Conservation (phyloP, 306 rosid genomes). For the Dicorynia guianensis region DNA sequence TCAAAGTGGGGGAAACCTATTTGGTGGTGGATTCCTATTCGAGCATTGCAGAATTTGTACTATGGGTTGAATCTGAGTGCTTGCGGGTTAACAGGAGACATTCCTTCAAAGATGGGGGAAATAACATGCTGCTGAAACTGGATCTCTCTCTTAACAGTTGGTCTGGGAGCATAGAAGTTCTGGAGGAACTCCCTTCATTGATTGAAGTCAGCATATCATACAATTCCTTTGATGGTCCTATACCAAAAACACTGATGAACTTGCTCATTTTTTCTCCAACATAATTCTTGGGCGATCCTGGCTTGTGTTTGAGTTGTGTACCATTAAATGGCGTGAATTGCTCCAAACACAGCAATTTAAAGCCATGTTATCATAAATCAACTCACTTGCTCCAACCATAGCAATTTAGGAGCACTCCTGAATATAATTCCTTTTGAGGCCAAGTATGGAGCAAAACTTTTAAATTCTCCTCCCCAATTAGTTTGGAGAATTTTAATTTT, state of each 20-base stretch:
- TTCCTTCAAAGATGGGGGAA: conserved; percentile 57
- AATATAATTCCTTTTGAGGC: no score
- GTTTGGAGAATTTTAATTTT: no score
- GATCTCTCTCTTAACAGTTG: conserved; percentile 68
- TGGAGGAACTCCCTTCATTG: conserved; percentile 46
- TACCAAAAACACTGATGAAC: conserved; percentile 50
- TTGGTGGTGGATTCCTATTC: conserved; percentile 73
- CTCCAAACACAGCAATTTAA: conserved; percentile 38
- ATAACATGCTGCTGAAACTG: conserved; percentile 41
- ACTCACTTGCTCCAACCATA: no score
- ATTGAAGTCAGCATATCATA: conserved; percentile 52
- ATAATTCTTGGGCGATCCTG: conserved; percentile 57
- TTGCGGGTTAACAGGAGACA: conserved; percentile 57
- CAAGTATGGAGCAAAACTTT: no score
- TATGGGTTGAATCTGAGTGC: conserved; percentile 64
- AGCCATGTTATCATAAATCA: conserved; percentile 47
- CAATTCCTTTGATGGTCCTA: conserved; percentile 58
- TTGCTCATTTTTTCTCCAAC: conserved; percentile 44
- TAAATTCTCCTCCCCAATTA: no score
- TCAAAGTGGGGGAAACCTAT: conserved; percentile 67
- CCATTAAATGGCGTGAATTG: conserved; percentile 37
- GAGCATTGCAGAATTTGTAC: conserved; percentile 47
- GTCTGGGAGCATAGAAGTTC: conserved; percentile 51
- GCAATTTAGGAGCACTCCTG: no score
- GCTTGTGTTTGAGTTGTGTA: conserved; percentile 53